A percentile compares a stretch with the other conserved stretches of the same genome.
Conservation (phyloP, 805 yeast species). For the Suhomyces sp. region DNA sequence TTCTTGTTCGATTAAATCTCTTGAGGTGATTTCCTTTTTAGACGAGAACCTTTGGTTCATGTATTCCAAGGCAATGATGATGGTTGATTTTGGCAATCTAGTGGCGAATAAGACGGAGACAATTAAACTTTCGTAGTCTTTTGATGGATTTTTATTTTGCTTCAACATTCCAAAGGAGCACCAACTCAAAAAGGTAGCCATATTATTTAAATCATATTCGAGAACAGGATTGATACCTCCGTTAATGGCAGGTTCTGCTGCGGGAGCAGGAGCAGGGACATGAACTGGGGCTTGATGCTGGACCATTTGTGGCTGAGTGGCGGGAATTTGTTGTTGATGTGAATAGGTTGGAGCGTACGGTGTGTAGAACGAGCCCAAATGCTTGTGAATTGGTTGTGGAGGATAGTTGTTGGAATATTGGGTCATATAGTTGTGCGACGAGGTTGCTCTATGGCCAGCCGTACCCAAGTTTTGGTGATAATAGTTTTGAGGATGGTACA, state of each 20-base stretch:
- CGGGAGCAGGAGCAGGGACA: constrained; percentile 10
- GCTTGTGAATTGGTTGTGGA: constrained; percentile 10
- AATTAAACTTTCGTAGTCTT: constrained; percentile 57
- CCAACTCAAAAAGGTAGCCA: constrained; percentile 80
- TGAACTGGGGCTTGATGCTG: constrained; percentile 1
- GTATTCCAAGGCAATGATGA: constrained; percentile 77
- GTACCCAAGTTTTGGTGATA: constrained; percentile 33
- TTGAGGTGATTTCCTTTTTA: constrained; percentile 14
- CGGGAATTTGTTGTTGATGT: neutral
- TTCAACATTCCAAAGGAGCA: constrained; percentile 68
- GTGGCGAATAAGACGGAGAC: constrained; percentile 79
- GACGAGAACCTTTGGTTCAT: constrained; percentile 58
- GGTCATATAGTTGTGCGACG: constrained; percentile 28
- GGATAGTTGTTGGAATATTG: constrained; percentile 17
- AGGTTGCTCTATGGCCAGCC: constrained; percentile 37
- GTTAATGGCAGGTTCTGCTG: constrained; percentile 19
- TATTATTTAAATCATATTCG: constrained; percentile 75
- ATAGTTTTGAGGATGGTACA: constrained; percentile 19
- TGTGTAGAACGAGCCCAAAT: constrained; percentile 14
- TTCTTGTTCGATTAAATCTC: constrained; percentile 28
- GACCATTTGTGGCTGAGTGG: neutral
- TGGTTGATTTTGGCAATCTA: constrained; percentile 79
- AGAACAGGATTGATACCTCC: constrained; percentile 80
- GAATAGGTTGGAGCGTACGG: constrained; percentile 6
- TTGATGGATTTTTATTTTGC: constrained; percentile 44